These are phyloP conservation scores for Pseudogymnoascus sp. DNA, from an alignment of 2,329 filamentous ascomycete species.

Conservation along the genomic window DNA sequence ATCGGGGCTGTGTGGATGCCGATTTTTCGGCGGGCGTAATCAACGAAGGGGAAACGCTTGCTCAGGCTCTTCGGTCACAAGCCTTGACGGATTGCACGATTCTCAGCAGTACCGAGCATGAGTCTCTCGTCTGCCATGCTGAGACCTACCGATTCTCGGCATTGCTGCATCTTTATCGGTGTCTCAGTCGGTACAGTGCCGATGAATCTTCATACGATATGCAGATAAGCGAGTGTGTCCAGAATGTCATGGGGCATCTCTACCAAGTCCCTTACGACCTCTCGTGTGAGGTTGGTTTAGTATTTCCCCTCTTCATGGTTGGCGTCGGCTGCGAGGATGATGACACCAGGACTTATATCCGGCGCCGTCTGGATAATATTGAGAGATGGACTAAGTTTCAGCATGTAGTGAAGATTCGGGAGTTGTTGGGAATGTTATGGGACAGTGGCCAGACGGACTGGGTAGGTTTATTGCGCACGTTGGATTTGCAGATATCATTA, in stretches of 20 bases:
- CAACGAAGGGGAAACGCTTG: neutral
- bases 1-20: neutral
- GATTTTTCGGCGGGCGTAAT: constrained; percentile 9
- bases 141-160: constrained; percentile 16
- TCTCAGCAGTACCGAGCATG: neutral
- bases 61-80: constrained; percentile 12
- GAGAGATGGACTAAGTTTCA: constrained; percentile 14
- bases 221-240: constrained; percentile 10
- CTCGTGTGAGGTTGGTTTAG: constrained; percentile 12
- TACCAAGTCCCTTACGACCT: constrained; percentile 12
- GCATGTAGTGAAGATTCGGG: constrained; percentile 11
- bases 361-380: constrained; percentile 10
- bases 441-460: constrained; percentile 14
- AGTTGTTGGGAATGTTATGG: constrained; percentile 13
- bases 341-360: constrained; percentile 9
- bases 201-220: neutral
- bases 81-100: neutral
- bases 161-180: constrained; percentile 14
- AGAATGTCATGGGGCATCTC: constrained; percentile 11
- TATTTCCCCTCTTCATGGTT: constrained; percentile 14
- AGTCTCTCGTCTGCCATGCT: constrained; percentile 13
- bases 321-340: constrained; percentile 10
- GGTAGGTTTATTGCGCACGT: constrained; percentile 11
- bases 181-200: neutral
- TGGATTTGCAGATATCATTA: constrained; percentile 14